phyloP scores from a whole-genome alignment of 495 filamentous ascomycete genomes.

The Penicillium desertorum region DNA sequence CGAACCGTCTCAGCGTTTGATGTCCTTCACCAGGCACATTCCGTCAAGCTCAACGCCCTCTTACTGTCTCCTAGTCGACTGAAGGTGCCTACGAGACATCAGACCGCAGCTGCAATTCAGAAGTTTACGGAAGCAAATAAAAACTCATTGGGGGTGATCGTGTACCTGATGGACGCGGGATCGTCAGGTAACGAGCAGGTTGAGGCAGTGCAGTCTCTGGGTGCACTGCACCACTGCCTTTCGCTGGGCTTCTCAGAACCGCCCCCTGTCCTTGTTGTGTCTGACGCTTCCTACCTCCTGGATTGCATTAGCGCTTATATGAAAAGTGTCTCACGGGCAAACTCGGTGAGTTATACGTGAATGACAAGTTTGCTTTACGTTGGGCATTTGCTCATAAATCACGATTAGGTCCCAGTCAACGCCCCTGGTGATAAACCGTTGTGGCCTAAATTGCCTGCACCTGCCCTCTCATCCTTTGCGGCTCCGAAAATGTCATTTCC shows the following conservation, averaged over 20 bases:
- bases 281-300: conserved; percentile 1
- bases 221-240: conserved; percentile 2
- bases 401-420: not conserved
- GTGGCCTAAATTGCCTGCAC: not conserved
- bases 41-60: not conserved
- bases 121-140: not conserved
- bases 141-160: not conserved
- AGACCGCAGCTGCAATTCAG: not conserved
- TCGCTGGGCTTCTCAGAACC: not conserved
- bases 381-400: not conserved
- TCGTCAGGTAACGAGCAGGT: not conserved
- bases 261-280: conserved; percentile 2
- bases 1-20: not conserved
- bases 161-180: conserved; percentile 2
- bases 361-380: not conserved
- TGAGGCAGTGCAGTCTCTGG: not conserved
- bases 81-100: not conserved
- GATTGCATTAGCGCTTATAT: conserved; percentile 6
- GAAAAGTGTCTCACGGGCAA: not conserved
- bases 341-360: not conserved
- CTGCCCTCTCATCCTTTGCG: not conserved
- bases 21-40: not conserved
- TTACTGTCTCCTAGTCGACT: not conserved
- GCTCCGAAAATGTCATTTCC: not conserved
- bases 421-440: not conserved